Base-by-base conservation (phyloP, 2,329 filamentous ascomycete genomes). In the Passalora sequoiae region DNA sequence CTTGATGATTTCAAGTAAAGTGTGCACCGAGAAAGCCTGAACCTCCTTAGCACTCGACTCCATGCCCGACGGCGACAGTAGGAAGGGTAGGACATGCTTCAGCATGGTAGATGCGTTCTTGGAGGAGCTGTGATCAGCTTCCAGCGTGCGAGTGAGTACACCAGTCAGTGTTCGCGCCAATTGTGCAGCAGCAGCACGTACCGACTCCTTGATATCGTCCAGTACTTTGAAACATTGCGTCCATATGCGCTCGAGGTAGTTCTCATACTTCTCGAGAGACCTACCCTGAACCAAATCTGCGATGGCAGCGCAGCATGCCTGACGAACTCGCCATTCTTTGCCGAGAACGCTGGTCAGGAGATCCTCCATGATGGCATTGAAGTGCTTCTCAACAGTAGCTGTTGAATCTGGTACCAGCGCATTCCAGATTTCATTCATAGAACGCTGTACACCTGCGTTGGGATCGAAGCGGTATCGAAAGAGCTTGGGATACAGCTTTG, bases 381-480 rank as follows among this genome's bases (percentile, higher is more conserved):
- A 96, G 64, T 97, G 77, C 13, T 75, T 71, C 51, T 92, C 83
- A 31, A 97, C 78, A 0, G 85, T 86, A 1, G 77, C 74, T 13
- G 79, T 81, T 1, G 87, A 78, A 56, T 97, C 89, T 60, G 94
- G 94, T 41, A 97, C 89, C n/a, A 98, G 70, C 0, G 91, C 84
- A 58, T 86, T 89, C 92, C 92, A 98, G 53, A 98, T 97, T 50
- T 94, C 88, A 44, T 94, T 89, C 92, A 98, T 98, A 1, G 91
- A 95, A 36, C 82, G 77, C 62, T 91, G 87, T 9, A 97, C 92
- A 52, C 94, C 95, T 2, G 82, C 76, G 60, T 96, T 97, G 0
- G 92, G 92, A 64, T 98, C 92, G 49, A 97, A 97, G 38, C 89
- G 77, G 66, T 97, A 98, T 36, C 92, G 80, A 66, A 84, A 98